Evolutionary conservation across 148 eudicot genomes (phyloP).

Genomic region (Spergularia bocconei): DNA sequence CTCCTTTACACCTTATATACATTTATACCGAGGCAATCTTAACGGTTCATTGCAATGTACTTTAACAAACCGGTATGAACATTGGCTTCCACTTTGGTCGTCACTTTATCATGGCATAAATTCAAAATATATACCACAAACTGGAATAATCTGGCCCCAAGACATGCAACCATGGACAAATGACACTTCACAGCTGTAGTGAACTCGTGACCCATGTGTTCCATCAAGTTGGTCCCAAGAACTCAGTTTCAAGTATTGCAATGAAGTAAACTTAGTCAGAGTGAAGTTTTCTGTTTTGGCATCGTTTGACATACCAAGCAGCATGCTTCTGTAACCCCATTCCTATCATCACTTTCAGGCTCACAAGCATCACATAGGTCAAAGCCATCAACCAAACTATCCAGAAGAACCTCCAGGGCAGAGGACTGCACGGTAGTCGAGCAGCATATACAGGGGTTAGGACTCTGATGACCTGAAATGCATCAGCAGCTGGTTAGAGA

Average conservation of each 20-base stretch:
- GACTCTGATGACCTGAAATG: slow-evolving; percentile 80
- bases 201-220: neutral
- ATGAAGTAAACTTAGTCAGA: slow-evolving; percentile 41
- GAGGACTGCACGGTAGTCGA: slow-evolving; percentile 71
- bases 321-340: slow-evolving; percentile 86
- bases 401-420: slow-evolving; percentile 79
- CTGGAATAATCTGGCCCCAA: neutral
- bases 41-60: neutral
- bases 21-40: neutral
- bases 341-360: slow-evolving; percentile 74
- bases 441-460: slow-evolving; percentile 83
- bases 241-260: neutral
- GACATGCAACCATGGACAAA: neutral
- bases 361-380: slow-evolving; percentile 87
- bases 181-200: neutral
- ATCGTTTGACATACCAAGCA: slow-evolving; percentile 73
- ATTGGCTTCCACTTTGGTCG: neutral
- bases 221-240: neutral
- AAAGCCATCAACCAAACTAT: slow-evolving; percentile 47
- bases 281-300: slow-evolving; percentile 78
- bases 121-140: neutral
- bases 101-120: slow-evolving; percentile 1
- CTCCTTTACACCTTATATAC: slow-evolving; percentile 7
- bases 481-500: neutral
- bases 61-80: neutral